A percentile compares a stretch with the other conserved stretches of the same genome.
Evolutionary conservation across 495 filamentous ascomycete species (phyloP).

Genomic region (Penicillium soppii): DNA sequence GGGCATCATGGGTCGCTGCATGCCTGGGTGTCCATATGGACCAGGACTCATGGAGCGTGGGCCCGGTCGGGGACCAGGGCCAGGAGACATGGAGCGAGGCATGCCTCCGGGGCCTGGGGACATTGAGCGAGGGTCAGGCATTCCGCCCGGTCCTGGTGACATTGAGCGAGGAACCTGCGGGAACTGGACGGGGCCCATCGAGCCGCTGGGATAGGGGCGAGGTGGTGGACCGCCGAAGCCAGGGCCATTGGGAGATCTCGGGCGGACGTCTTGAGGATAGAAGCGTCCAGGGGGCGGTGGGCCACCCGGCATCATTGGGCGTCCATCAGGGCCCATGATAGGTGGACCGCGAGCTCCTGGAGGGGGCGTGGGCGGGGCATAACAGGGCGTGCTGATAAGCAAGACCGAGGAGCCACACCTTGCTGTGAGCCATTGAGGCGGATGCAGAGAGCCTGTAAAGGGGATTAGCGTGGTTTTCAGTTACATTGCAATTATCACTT

Average conservation of each 20-base stretch:
- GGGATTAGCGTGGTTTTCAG: constrained; percentile 36
- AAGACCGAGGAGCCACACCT: constrained; percentile 90
- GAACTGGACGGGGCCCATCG: constrained; percentile 18
- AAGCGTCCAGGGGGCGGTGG: constrained; percentile 32
- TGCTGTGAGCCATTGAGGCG: constrained; percentile 87
- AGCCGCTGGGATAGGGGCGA: constrained; percentile 31
- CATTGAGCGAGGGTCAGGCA: constrained; percentile 12
- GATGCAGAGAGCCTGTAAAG: constrained; percentile 74
- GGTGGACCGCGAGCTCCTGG: constrained; percentile 50
- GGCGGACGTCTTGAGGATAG: constrained; percentile 40
- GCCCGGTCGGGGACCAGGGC: constrained; percentile 25
- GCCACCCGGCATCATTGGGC: constrained; percentile 34
- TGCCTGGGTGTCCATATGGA: constrained; percentile 45
- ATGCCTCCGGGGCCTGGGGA: constrained; percentile 10
- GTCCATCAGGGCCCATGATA: constrained; percentile 52
- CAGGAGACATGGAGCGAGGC: constrained; percentile 23
- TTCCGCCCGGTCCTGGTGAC: constrained; percentile 21
- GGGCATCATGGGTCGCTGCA: constrained; percentile 46
- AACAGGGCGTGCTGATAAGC: constrained; percentile 86
- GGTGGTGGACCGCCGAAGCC: constrained; percentile 30
- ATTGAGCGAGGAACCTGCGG: constrained; percentile 29
- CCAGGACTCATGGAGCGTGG: constrained; percentile 49
- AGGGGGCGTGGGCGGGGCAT: constrained; percentile 73
- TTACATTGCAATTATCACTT: constrained; percentile 35
- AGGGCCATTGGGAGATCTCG: constrained; percentile 38